These are phyloP conservation scores for Nannizziopsis barbatae DNA, from an alignment of 2,329 filamentous ascomycete genomes.

Conservation along the genomic window DNA sequence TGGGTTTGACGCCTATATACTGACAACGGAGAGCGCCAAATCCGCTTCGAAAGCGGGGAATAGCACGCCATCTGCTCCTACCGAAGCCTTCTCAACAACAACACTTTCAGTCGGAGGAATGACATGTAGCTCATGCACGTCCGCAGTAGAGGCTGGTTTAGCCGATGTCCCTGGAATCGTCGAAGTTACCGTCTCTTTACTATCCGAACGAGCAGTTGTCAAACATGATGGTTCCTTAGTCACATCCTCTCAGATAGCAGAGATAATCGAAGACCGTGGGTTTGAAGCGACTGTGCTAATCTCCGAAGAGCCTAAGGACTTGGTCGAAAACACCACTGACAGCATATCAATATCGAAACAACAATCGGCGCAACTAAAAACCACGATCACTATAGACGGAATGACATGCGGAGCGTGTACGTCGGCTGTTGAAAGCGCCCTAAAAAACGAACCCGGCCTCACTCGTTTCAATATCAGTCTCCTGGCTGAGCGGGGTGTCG, in stretches of 20 bases:
- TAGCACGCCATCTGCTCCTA: conserved; percentile 21
- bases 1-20: conserved; percentile 80
- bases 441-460: conserved; percentile 64
- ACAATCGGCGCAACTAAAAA: conserved; percentile 46
- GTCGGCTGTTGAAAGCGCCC: conserved; percentile 74
- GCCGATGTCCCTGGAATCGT: conserved; percentile 61
- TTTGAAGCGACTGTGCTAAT: conserved; percentile 45
- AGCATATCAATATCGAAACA: conserved; percentile 20
- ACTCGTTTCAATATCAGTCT: conserved; percentile 90
- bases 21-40: conserved; percentile 65
- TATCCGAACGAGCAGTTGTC: conserved; percentile 75
- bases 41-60: conserved; percentile 30
- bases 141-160: conserved; percentile 71
- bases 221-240: conserved; percentile 57
- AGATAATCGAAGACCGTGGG: conserved; percentile 43
- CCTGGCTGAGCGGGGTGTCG: conserved; percentile 79
- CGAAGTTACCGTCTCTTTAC: conserved; percentile 67
- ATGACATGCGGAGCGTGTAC: conserved; percentile 99
- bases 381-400: conserved; percentile 79
- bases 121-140: conserved; percentile 85
- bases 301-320: background rate
- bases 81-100: conserved; percentile 41
- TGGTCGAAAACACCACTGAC: conserved; percentile 49
- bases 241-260: conserved; percentile 37
- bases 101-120: conserved; percentile 74